Evolutionary conservation across 1,139 yeast genomes (phyloP), one percentile per base, ranked within the genome.

Genomic region (Pichia sp.): DNA sequence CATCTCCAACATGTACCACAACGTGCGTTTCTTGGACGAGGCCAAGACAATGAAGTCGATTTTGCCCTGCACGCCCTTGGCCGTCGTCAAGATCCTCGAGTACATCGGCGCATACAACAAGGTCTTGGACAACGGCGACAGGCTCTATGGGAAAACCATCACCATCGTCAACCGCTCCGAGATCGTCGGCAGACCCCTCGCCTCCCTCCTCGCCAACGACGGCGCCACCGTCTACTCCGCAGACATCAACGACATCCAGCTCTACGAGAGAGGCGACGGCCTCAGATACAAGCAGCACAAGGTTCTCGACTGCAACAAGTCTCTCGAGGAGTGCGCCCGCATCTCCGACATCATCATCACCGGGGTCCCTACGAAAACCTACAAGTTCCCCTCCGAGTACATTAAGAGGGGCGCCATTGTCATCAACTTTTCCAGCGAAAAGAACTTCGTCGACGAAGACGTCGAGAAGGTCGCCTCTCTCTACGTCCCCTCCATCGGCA

Each of bases 191-290:
- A 82, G 99, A 62, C 99, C 99, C 1, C 75, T 93, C 60, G 99
- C 99, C 36, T 98, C 99, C 0, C 73, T 93, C 45, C 75, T 95
- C 61, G 99, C 99, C 30, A 93, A 93, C 65, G 99, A 93, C 67
- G 99, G 99, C 59, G 99, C 99, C 30, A 87, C 86, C 1, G 99
- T 93, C 1, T 93, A 87, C 70, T 90, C 98, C 1, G 92, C 85
- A 5, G 99, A 93, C 67, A 75, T 93, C 51, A 84, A 87, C 64
- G 89, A 90, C 59, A 84, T 90, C 58, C 98, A 93, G 70, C 84
- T 85, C 68, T 93, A 88, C 71, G 92, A 97, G 8, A 80, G 99
- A 67, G 99, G 99, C 45, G 96, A 89, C 64, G 96, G 96, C 51
- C 77, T 93, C 64, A 83, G 81, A 70, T 83, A 87, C 64, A 83